Base-by-base conservation (phyloP, 148 eudicot species). In the Vaccinium corymbosum region DNA sequence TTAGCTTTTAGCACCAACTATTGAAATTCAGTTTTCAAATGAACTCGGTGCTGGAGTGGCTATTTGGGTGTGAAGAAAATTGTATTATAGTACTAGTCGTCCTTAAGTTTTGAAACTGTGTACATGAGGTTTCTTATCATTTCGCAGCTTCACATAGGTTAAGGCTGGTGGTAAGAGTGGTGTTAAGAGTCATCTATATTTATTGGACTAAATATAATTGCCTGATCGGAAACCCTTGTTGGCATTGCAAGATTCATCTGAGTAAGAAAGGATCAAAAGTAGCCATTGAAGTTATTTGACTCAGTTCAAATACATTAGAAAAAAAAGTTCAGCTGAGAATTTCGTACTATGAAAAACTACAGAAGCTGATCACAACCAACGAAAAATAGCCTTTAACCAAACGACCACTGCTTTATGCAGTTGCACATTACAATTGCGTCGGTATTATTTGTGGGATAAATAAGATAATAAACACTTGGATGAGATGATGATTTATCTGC, bases 401-500 rank as follows among this genome's bases (percentile, higher is more conserved):
- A 51, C 64, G 81, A 20, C 78, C 85, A 2, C 72, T 62, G 27
- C 9, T n/a, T 62, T 20, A 62, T 7, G 68, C 68, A 62, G 12
- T 62, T 62, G 27, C 27, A n/a, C 27, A 62, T 62, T 62, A 62
- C 27, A n/a, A 62, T 62, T 62, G 25, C 4, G 62, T 57, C 9
- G 0, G 62, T 61, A 6, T 7, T 59, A 59, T 59, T 59, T 2
- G 9, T 59, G 64, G 64, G 6, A 59, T 20, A 59, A 59, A 59
- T 1, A 20, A 59, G 66, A 59, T 11, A 59, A 59, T 59, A 61
- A 20, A 7, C 25, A 61, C 66, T 6, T 61, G 20, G 20, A 1
- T 19, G 56, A 42, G 92, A 85, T n/a, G 78, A 81, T 38, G 86
- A 50, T 71, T 85, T 83, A 15, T 88, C 85, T 4, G 68, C 81